Base-by-base conservation (phyloP, 768 basidiomycete genomes). In the Tremella yokohamensis region DNA sequence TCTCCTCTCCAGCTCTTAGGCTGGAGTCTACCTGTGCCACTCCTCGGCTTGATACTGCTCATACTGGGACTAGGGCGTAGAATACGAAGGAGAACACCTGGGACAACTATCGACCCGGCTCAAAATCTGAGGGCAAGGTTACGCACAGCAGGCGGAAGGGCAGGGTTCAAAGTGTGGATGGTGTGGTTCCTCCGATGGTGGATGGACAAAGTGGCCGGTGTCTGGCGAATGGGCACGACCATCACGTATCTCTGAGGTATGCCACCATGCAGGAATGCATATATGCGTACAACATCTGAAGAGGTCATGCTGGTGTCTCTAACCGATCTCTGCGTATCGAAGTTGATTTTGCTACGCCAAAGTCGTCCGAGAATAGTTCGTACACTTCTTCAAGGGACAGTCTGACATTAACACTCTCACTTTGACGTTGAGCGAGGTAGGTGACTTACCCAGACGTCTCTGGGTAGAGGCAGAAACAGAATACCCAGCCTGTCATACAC, bases 401-500 rank as follows among this genome's bases (percentile, higher is more conserved):
- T 7, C 72, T 71, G 51, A 58, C 11, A 34, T 34, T 11, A 34
- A 11, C 29, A 11, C 4, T 34, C 4, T 11, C 11, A 4, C 11
- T 34, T 4, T 34, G 29, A 11, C 29, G 4, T 34, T 11, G 11
- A 11, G 29, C n/a, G n/a, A n/a, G 29, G 29, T 74, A 16, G 29
- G 39, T 16, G 15, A 62, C 64, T 50, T 44, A 65, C 40, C 86
- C 87, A 0, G 85, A 85, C 34, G 87, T 89, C 79, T 91, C 88
- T 0, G 88, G 88, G 80, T 88, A 90, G 72, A 84, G 86, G 60
- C 76, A 80, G 18, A 84, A 57, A 48, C 85, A 85, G 76, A 89
- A 90, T 11, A 86, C 20, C 80, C 83, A 85, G 3, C 85, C 85
- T 11, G 86, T 77, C 3, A 85, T 75, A 75, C 87, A 89, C 13